Evolutionary conservation across 2,329 filamentous ascomycete species (phyloP), one percentile per base, ranked within the genome.

Genomic region (Xylaria sp.): DNA sequence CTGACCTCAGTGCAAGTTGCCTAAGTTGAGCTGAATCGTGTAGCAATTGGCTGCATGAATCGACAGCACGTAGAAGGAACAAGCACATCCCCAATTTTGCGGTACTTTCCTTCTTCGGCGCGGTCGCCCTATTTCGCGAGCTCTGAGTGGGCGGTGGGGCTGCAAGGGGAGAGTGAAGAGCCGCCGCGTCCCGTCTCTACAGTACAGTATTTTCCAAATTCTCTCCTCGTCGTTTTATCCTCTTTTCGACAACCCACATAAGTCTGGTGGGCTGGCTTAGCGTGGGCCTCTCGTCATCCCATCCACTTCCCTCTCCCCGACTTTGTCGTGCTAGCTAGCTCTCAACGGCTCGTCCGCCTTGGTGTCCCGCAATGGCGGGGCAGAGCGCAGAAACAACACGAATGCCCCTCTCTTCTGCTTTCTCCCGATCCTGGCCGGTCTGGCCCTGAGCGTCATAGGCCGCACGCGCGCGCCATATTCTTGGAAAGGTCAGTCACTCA

Each of bases 321-420:
- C 23, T 28, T 28, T 15, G 23, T 32, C 50, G 23, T 32, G 12
- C 50, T 52, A 52, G 70, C 66, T 28, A 28, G 28, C 28, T 28
- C 34, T 64, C 55, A 62, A 51, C 50, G 62, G 58, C 63, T 51
- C 66, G 20, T 65, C 72, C 73, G 74, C 74, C 10, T 70, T 70
- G 66, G 73, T 74, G 74, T 75, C 66, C 71, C 71, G 65, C 72
- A 76, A 70, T 72, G 71, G 75, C 72, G 75, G 75, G 75, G 73
- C 70, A 70, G 63, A 28, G 5, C 28, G 28, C 28, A 28, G 28
- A 28, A 28, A 66, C 54, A 64, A 9, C 54, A 69, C 63, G 67
- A 41, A 57, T 72, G 74, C 74, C 72, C 72, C 72, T 75, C 75
- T 69, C 73, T 66, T 46, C 25, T 25, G 34, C 39, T 61, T 32